These are phyloP conservation scores for Prunus campanulata DNA, from an alignment of 306 rosid genomes.

Conservation along the genomic window DNA sequence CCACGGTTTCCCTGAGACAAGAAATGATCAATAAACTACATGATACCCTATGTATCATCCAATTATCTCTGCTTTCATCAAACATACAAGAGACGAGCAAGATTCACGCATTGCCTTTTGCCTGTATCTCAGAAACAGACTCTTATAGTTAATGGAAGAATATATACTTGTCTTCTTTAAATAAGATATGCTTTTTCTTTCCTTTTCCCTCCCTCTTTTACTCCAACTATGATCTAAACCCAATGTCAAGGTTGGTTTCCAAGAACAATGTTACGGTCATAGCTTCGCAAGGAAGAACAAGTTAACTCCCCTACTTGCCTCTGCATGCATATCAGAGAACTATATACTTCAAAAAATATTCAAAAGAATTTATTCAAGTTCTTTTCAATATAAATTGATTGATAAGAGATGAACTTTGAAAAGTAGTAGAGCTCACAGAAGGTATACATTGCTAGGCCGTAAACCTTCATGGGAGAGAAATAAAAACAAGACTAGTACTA, in stretches of 20 bases:
- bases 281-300: not conserved
- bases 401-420: not conserved
- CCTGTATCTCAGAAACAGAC: not conserved
- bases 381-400: not conserved
- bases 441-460: not conserved
- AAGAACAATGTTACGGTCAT: not conserved
- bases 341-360: not conserved
- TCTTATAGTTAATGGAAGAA: not conserved
- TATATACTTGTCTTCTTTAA: not conserved
- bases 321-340: not conserved
- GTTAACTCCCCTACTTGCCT: not conserved
- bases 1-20: slow-evolving; percentile 31
- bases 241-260: not conserved
- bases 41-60: not conserved
- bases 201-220: not conserved
- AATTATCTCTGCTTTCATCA: not conserved
- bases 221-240: not conserved
- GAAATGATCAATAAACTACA: slow-evolving; percentile 1
- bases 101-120: not conserved
- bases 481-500: not conserved
- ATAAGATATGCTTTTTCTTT: not conserved
- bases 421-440: not conserved
- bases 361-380: not conserved
- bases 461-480: not conserved
- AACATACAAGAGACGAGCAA: not conserved